Percentiles rank a stretch among this genome's conserved stretches.
These are phyloP conservation scores for Entomortierella beljakovae DNA, from an alignment of 192 early-diverging fungal genomes.

Conservation along the genomic window DNA sequence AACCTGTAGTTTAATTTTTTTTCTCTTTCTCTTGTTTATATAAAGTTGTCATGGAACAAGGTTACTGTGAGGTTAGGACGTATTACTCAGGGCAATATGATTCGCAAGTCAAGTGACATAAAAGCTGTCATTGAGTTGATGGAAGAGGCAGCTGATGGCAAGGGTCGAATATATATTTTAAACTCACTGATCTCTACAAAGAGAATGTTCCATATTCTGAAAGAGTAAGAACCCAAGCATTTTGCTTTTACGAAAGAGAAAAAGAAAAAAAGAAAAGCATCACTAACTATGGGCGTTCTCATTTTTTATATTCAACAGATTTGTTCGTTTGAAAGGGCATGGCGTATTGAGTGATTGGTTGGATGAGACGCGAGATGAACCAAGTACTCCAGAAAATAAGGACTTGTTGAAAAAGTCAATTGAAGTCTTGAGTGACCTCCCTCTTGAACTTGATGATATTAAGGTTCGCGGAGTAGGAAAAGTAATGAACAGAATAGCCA, in stretches of 20 bases:
- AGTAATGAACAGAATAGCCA: constrained; percentile 17
- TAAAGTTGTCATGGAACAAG: neutral
- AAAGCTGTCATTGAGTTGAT: constrained; percentile 9
- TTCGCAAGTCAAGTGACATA: constrained; percentile 12
- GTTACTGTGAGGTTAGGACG: constrained; percentile 5
- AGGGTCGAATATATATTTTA: constrained; percentile 23
- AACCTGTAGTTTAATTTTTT: neutral
- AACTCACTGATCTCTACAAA: constrained; percentile 25
- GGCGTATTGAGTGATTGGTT: constrained; percentile 20
- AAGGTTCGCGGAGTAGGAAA: constrained; percentile 21
- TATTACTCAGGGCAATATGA: constrained; percentile 14
- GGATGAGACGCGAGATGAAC: constrained; percentile 5
- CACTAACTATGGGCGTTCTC: neutral
- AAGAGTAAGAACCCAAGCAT: constrained; percentile 2
- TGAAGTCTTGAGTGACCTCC: constrained; percentile 17
- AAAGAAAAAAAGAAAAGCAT: neutral
- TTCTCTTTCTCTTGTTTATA: neutral
- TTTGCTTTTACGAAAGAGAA: no score
- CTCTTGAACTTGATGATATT: constrained; percentile 21
- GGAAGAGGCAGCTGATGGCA: constrained; percentile 5
- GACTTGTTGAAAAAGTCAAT: constrained; percentile 28
- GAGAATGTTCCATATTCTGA: neutral
- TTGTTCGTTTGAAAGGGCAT: constrained; percentile 14
- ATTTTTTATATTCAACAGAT: neutral
- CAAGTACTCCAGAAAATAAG: neutral